Evolutionary conservation across 1,139 yeast species (phyloP).

Genomic region (Nakaseomyces delphensis): DNA sequence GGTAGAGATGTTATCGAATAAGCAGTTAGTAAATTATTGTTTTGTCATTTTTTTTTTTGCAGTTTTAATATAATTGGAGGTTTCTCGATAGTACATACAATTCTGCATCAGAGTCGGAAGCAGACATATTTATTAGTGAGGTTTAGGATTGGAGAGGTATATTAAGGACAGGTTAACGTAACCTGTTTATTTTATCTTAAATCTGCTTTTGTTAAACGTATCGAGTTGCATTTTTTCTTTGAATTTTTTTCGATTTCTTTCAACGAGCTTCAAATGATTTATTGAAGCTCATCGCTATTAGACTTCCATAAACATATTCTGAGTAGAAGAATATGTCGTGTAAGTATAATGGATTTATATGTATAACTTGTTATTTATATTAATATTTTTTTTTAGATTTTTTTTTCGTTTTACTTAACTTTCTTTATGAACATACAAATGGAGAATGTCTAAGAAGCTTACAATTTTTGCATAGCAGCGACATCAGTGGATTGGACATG

Average conservation of each 20-base stretch:
- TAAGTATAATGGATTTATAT: not conserved
- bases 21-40: not conserved
- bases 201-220: too few species aligned
- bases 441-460: conserved; percentile 32
- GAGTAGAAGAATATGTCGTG: too few species aligned
- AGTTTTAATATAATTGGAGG: too few species aligned
- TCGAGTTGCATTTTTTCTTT: too few species aligned
- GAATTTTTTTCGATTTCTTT: too few species aligned
- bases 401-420: not conserved
- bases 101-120: conserved; percentile 4
- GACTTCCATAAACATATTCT: too few species aligned
- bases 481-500: conserved; percentile 97
- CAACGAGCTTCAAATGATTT: too few species aligned
- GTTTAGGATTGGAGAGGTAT: not conserved
- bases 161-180: too few species aligned
- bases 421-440: conserved; percentile 4
- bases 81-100: not conserved
- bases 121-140: conserved; percentile 2
- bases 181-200: too few species aligned
- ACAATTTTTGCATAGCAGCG: conserved; percentile 97
- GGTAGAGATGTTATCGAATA: not conserved
- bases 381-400: too few species aligned
- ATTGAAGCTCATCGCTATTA: too few species aligned
- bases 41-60: not conserved
- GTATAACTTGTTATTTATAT: not conserved